Conservation (phyloP, 805 yeast genomes). For the Blastobotrys muscicola region DNA sequence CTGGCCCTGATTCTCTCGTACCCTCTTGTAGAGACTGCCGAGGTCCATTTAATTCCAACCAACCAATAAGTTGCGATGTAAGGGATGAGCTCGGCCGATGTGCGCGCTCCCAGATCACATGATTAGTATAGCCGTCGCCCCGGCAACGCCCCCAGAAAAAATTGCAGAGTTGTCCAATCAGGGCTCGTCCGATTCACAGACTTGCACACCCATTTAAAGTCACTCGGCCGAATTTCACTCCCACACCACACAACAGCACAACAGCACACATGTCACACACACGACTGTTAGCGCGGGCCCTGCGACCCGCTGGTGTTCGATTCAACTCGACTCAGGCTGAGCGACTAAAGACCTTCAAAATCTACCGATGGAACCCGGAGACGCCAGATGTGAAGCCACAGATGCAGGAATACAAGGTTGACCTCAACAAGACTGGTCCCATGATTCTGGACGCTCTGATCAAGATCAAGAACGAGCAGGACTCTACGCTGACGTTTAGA, state of each 20-base stretch:
- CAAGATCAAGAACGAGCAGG: constrained; percentile 95
- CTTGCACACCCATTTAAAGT: no score
- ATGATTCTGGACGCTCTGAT: constrained; percentile 94
- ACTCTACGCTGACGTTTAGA: constrained; percentile 89
- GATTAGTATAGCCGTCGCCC: no score
- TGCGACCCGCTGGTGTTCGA: not conserved
- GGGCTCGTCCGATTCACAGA: no score
- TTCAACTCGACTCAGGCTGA: constrained; percentile 36
- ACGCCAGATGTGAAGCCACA: constrained; percentile 86
- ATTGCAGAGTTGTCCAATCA: no score
- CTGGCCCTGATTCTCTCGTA: no score
- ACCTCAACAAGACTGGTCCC: constrained; percentile 90
- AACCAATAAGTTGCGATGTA: no score
- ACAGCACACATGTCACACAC: not conserved
- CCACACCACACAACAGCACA: not conserved
- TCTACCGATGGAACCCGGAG: constrained; percentile 98
- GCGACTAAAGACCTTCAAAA: constrained; percentile 72
- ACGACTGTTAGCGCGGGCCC: not conserved
- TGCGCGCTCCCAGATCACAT: no score
- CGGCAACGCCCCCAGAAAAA: no score
- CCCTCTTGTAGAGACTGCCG: no score
- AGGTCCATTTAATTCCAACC: no score
- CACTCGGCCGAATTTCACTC: not conserved
- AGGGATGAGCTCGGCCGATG: no score
- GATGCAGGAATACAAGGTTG: constrained; percentile 74